Conservation (phyloP, 345 rosid genomes). For the Iberis pinnata region DNA sequence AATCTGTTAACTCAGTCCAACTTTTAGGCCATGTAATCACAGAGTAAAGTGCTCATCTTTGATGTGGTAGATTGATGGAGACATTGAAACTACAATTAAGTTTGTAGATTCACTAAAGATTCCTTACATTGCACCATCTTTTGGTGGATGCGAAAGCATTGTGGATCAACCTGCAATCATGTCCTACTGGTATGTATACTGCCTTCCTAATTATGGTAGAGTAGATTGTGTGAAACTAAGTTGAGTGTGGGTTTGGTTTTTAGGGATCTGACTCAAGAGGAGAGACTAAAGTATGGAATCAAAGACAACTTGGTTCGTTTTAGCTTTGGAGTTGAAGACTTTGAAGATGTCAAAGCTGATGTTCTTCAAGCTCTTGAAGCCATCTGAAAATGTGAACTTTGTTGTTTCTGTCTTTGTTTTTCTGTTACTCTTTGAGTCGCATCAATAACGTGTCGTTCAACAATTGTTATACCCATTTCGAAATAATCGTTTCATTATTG, state of each 20-base stretch:
- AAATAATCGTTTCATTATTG: slow-evolving; percentile 7
- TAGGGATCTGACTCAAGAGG: slow-evolving; percentile 79
- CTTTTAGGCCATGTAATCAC: too few relatives aligned
- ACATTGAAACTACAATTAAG: slow-evolving; percentile 55
- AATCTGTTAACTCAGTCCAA: too few relatives aligned
- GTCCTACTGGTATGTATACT: slow-evolving; percentile 84
- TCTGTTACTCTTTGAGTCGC: background rate
- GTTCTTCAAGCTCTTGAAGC: slow-evolving; percentile 75
- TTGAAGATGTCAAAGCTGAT: slow-evolving; percentile 83
- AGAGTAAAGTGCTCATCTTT: too few relatives aligned
- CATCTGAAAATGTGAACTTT: slow-evolving; percentile 26
- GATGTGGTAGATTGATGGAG: slow-evolving; percentile 64
- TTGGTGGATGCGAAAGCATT: slow-evolving; percentile 96
- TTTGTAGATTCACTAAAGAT: slow-evolving; percentile 84
- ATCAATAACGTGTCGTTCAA: slow-evolving; percentile 18
- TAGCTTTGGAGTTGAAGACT: slow-evolving; percentile 93
- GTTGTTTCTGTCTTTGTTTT: slow-evolving; percentile 10
- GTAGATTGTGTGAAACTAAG: too few relatives aligned
- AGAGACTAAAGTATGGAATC: slow-evolving; percentile 74
- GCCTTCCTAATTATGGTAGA: background rate
- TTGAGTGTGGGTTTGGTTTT: background rate
- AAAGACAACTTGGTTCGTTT: slow-evolving; percentile 87
- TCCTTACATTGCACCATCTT: slow-evolving; percentile 96
- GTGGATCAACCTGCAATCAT: slow-evolving; percentile 98
- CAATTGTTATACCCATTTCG: slow-evolving; percentile 13